Conservation (phyloP, 192 early-diverging fungal species). For the Dimargaris xerosporica region DNA sequence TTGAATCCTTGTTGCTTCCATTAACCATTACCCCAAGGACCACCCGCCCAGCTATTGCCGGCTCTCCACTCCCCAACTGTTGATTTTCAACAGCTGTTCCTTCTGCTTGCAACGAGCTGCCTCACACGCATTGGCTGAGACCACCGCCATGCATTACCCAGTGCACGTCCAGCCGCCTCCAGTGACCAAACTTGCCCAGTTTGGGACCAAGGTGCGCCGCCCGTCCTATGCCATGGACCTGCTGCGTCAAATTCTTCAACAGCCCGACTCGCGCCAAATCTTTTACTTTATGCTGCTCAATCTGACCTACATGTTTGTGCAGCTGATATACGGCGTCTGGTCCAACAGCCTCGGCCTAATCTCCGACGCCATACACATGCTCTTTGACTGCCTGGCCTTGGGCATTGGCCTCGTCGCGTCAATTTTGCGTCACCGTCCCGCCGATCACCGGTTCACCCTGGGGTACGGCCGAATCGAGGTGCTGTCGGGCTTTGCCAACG, state of each 20-base stretch:
- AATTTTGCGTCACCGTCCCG: slow-evolving; percentile 81
- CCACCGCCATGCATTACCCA: too few relatives aligned
- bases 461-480: slow-evolving; percentile 86
- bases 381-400: slow-evolving; percentile 90
- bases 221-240: neutral
- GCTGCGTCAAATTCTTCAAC: slow-evolving; percentile 31
- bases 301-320: slow-evolving; percentile 82
- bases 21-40: too few relatives aligned
- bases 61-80: too few relatives aligned
- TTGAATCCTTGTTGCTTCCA: too few relatives aligned
- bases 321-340: slow-evolving; percentile 62
- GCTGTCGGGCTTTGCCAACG: slow-evolving; percentile 84
- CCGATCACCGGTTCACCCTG: slow-evolving; percentile 49
- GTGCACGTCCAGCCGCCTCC: too few relatives aligned
- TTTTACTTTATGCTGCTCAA: slow-evolving; percentile 89
- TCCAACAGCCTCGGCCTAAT: slow-evolving; percentile 81
- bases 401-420: slow-evolving; percentile 74
- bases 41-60: too few relatives aligned
- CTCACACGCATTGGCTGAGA: too few relatives aligned
- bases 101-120: too few relatives aligned
- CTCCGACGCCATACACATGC: slow-evolving; percentile 96
- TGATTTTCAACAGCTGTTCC: too few relatives aligned
- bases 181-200: too few relatives aligned
- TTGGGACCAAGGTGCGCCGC: too few relatives aligned
- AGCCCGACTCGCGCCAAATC: slow-evolving; percentile 75